These are phyloP conservation scores for Aquilaria sinensis DNA, from an alignment of 345 rosid genomes.

Conservation along the genomic window DNA sequence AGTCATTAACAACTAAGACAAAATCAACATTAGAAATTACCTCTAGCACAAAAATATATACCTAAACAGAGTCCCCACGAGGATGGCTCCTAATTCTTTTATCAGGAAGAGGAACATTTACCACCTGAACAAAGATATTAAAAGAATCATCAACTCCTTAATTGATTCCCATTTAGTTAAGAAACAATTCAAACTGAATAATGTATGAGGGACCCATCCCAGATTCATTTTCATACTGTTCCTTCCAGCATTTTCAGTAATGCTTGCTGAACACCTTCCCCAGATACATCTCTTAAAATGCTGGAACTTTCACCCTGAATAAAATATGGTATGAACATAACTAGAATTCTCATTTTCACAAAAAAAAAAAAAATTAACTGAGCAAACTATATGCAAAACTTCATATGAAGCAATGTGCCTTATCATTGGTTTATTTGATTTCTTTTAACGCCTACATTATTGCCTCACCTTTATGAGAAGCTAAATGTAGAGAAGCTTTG, in stretches of 20 bases:
- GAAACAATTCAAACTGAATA: background rate
- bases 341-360: too few relatives aligned
- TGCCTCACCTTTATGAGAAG: too few relatives aligned
- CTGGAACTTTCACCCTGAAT: constrained; percentile 71
- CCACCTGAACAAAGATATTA: constrained; percentile 2
- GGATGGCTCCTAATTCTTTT: constrained; percentile 81
- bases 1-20: background rate
- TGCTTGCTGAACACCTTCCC: too few relatives aligned
- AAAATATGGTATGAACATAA: background rate
- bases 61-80: constrained; percentile 79
- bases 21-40: background rate
- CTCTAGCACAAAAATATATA: constrained; percentile 9
- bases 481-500: too few relatives aligned
- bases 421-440: too few relatives aligned
- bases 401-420: too few relatives aligned
- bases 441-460: too few relatives aligned
- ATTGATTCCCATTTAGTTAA: background rate
- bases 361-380: too few relatives aligned
- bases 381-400: too few relatives aligned
- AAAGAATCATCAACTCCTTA: background rate
- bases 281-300: too few relatives aligned
- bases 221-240: constrained; percentile 52
- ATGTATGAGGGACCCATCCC: background rate
- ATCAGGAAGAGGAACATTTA: constrained; percentile 59
- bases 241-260: constrained; percentile 90